Evolutionary conservation across 495 filamentous ascomycete species (phyloP).

Genomic region (Aspergillus affinis): DNA sequence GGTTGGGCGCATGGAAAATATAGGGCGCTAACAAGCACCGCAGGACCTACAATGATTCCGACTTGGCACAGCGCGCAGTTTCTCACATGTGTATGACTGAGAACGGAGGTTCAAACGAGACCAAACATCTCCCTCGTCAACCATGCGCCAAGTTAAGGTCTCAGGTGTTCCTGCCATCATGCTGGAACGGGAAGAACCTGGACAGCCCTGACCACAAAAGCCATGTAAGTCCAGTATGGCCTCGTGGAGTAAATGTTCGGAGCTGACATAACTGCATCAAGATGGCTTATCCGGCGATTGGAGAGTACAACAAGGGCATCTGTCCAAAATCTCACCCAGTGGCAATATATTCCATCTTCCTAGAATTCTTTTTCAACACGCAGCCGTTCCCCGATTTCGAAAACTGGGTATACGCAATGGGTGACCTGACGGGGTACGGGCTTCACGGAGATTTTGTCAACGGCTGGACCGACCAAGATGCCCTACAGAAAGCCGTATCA

Average conservation of each 20-base stretch:
- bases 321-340: slow-evolving; percentile 50
- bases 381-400: slow-evolving; percentile 45
- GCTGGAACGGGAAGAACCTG: slow-evolving; percentile 57
- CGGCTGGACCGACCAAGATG: slow-evolving; percentile 23
- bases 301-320: slow-evolving; percentile 27
- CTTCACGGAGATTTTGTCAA: slow-evolving; percentile 31
- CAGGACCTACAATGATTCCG: slow-evolving; percentile 22
- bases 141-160: slow-evolving; percentile 32
- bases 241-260: neutral
- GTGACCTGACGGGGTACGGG: slow-evolving; percentile 29
- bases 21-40: neutral
- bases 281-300: slow-evolving; percentile 30
- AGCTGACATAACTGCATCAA: neutral
- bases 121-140: slow-evolving; percentile 21
- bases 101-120: slow-evolving; percentile 20
- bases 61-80: slow-evolving; percentile 24
- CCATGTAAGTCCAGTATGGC: slow-evolving; percentile 29
- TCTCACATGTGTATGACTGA: slow-evolving; percentile 27
- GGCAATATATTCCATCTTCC: slow-evolving; percentile 64
- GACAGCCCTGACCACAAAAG: slow-evolving; percentile 53
- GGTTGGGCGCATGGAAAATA: neutral
- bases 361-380: slow-evolving; percentile 66
- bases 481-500: slow-evolving; percentile 15
- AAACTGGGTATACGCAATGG: slow-evolving; percentile 26
- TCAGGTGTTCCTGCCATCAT: slow-evolving; percentile 57